Evolutionary conservation across 768 basidiomycete genomes (phyloP), one percentile per base, ranked within the genome.

Genomic region (Termitomyces sp.): DNA sequence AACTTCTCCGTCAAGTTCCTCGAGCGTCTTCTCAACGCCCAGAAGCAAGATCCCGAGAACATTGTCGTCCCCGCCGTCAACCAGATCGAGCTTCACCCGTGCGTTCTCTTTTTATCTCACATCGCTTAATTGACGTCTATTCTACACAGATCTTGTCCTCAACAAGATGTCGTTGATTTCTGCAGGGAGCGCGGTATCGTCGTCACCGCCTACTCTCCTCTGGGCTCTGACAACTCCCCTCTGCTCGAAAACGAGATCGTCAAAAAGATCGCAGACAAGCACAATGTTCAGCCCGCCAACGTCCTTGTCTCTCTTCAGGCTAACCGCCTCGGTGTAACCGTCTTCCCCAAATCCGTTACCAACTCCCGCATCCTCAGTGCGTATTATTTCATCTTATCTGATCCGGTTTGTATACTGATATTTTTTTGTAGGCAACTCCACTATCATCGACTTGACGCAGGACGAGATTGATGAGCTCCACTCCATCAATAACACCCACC

Each of bases 71-170:
- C 89, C 15, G 88, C 87, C 0, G 84, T 84, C 28, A 91, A 91
- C 72, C 91, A 93, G 71, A 78, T 93, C 54, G 88, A 88, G 68
- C 73, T 83, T 35, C 88, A 89, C 65, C 84, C 88, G 75, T 86
- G 66, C 54, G 79, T 73, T 44, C 52, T 37, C 26, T 45, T 26
- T 35, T 42, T 30, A 17, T 46, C 51, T 11, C 21, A 26, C 17
- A 35, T 24, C n/a, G 15, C 37, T 6, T 0, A 45, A 45, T 48
- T 38, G 28, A 19, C 9, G 12, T 40, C 22, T 55, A 30, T 54
- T 51, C 43, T 35, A 5, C 14, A 35, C 46, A 72, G 84, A 26
- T 80, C 83, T 30, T 86, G 83, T 69, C 78, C 81, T 30, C 85
- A 88, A 64, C 77, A 82, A 56, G 85, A 87, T 24, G 70, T 88